Evolutionary conservation across 371 early-diverging fungal genomes (phyloP), one percentile per base, ranked within the genome.

Genomic region (Dentiscutata heterogama): DNA sequence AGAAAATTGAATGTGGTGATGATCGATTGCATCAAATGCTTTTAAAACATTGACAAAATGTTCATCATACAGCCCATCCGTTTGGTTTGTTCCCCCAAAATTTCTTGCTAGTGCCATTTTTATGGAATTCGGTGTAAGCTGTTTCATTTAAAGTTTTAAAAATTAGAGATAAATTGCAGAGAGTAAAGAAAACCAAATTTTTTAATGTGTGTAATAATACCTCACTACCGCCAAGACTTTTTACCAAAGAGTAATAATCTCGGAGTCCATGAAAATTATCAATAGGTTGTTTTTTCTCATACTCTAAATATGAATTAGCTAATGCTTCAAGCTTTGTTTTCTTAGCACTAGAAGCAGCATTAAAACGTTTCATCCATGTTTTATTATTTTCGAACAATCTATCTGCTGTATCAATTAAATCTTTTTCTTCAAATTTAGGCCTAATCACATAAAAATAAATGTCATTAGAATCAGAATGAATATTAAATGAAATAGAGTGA

Each of bases 191-290:
- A 4, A n/a, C n/a, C 18, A 58, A n/a, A 58, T 20, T 58, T 20
- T n/a, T 20, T 22, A 8, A 22, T 58, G 0, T 14, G 14, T 54
- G 54, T 54, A 18, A 0, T 20, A 16, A 16, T 58, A 58, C 58
- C 18, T 58, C 58, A 16, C 58, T 58, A 58, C n/a, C 58, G 58
- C 58, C 22, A 53, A 80, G 53, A 39, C 60, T 80, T 53, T 80
- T 80, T 1, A 80, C 80, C n/a, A 80, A 50, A 7, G 80, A 13
- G 35, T 80, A 80, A 80, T 80, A 80, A 80, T 80, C 80, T 25
- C 80, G 71, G 51, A 80, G 65, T 27, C 80, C 82, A 78, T 82
- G 82, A 56, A 82, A 82, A 54, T 82, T 82, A n/a, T 50, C 13
- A 63, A 65, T 31, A 0, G 22, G 46, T 53, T 82, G 79, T 50